Conservation (phyloP, 1,139 yeast genomes). For the Tardiomyces digboiensis region DNA sequence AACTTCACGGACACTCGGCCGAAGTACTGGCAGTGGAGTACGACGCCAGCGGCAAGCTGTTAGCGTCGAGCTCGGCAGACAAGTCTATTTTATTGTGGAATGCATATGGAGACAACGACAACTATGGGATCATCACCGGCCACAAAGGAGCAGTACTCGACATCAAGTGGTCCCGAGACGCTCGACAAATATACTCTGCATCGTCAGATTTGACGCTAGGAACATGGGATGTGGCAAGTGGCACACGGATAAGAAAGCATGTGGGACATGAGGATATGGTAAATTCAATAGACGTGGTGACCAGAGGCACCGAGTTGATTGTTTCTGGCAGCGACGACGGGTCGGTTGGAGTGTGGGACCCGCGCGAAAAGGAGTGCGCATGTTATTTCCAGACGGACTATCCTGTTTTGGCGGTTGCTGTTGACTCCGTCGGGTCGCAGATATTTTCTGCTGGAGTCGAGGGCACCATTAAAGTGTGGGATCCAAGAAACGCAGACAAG, state of each 20-base stretch:
- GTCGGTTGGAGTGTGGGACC: constrained; percentile 49
- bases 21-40: constrained; percentile 24
- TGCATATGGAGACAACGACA: constrained; percentile 18
- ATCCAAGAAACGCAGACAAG: constrained; percentile 29
- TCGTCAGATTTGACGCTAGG: constrained; percentile 42
- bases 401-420: constrained; percentile 50
- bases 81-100: constrained; percentile 33
- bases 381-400: constrained; percentile 34
- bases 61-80: constrained; percentile 28
- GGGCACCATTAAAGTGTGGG: constrained; percentile 50
- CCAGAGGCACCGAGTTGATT: constrained; percentile 27
- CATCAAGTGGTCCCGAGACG: constrained; percentile 37
- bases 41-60: constrained; percentile 22
- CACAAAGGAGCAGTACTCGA: constrained; percentile 44
- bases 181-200: constrained; percentile 30
- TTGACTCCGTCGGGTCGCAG: constrained; percentile 30
- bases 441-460: constrained; percentile 62
- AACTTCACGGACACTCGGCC: constrained; percentile 10
- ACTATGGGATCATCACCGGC: constrained; percentile 36
- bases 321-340: constrained; percentile 66
- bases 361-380: constrained; percentile 38
- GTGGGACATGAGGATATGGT: constrained; percentile 45
- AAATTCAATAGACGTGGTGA: constrained; percentile 39
- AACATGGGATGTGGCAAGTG: constrained; percentile 48
- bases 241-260: constrained; percentile 44